Percentiles rank a stretch among this genome's conserved stretches.
Conservation (phyloP, 75 land plant genomes). For the Pinus albicaulis region DNA sequence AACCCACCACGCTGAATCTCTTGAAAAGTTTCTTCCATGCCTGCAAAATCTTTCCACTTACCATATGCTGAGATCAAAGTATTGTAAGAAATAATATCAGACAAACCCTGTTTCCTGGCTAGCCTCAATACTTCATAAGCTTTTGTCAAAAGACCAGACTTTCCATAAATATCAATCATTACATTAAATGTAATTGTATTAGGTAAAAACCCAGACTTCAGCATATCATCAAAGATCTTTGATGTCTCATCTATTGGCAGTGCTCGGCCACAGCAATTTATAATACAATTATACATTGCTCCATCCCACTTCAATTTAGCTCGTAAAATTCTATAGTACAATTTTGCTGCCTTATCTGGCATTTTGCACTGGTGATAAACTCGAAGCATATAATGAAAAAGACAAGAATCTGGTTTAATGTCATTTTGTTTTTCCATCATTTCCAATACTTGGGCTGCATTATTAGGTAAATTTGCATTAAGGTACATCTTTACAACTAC, state of each 20-base stretch:
- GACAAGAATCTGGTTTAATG: slow-evolving; percentile 62
- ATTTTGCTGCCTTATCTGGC: slow-evolving; percentile 48
- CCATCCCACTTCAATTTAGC: slow-evolving; percentile 58
- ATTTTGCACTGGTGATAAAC: slow-evolving; percentile 61
- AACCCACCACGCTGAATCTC: slow-evolving; percentile 69
- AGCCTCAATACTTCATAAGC: slow-evolving; percentile 58
- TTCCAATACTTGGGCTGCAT: slow-evolving; percentile 59
- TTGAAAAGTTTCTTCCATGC: slow-evolving; percentile 51
- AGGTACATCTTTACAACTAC: slow-evolving; percentile 75
- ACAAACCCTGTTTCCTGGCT: slow-evolving; percentile 57
- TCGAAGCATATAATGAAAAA: slow-evolving; percentile 78
- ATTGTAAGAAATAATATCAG: slow-evolving; percentile 69
- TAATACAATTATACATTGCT: slow-evolving; percentile 81
- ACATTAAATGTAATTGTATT: slow-evolving; percentile 71
- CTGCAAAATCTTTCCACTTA: slow-evolving; percentile 46
- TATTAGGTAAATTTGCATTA: slow-evolving; percentile 50
- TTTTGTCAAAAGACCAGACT: slow-evolving; percentile 62
- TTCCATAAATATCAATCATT: slow-evolving; percentile 77
- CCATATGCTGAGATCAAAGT: slow-evolving; percentile 82
- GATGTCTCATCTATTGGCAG: slow-evolving; percentile 80
- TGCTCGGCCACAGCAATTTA: slow-evolving; percentile 80
- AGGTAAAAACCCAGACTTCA: slow-evolving; percentile 41
- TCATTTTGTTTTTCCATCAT: slow-evolving; percentile 55
- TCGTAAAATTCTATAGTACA: slow-evolving; percentile 57
- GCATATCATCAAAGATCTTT: slow-evolving; percentile 72